phyloP scores from a whole-genome alignment of 2,329 filamentous ascomycete species.

The Exophiala lecanii-corni region DNA sequence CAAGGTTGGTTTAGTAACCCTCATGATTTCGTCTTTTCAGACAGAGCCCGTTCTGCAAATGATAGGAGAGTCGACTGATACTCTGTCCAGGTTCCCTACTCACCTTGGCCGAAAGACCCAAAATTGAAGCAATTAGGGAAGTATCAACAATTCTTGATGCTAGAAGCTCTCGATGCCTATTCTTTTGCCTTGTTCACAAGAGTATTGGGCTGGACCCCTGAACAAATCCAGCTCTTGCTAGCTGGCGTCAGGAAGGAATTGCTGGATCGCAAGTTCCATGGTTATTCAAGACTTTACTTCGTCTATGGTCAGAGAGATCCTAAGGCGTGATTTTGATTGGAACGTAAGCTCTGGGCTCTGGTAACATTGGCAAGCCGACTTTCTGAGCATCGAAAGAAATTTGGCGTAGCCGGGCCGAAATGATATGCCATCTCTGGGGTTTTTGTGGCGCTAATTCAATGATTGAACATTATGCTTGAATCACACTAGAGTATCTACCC shows the following conservation, averaged over 20 bases:
- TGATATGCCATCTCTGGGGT: too few relatives aligned
- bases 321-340: too few relatives aligned
- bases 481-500: too few relatives aligned
- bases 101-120: conserved; percentile 46
- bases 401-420: too few relatives aligned
- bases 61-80: conserved; percentile 18
- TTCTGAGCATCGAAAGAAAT: too few relatives aligned
- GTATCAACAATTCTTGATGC: conserved; percentile 10
- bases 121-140: conserved; percentile 42
- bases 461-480: too few relatives aligned
- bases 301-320: conserved; percentile 3
- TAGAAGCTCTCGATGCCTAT: conserved; percentile 34
- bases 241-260: conserved; percentile 32
- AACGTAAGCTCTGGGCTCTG: too few relatives aligned
- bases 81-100: conserved; percentile 38
- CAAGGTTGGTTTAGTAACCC: conserved; percentile 26
- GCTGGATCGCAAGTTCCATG: neutral
- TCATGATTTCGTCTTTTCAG: too few relatives aligned
- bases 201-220: conserved; percentile 30
- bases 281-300: conserved; percentile 2
- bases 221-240: conserved; percentile 34
- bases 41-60: conserved; percentile 27
- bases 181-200: conserved; percentile 35
- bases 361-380: too few relatives aligned
- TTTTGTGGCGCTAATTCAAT: too few relatives aligned